These are phyloP conservation scores for Datisca glomerata DNA, from an alignment of 306 rosid genomes.

Conservation along the genomic window DNA sequence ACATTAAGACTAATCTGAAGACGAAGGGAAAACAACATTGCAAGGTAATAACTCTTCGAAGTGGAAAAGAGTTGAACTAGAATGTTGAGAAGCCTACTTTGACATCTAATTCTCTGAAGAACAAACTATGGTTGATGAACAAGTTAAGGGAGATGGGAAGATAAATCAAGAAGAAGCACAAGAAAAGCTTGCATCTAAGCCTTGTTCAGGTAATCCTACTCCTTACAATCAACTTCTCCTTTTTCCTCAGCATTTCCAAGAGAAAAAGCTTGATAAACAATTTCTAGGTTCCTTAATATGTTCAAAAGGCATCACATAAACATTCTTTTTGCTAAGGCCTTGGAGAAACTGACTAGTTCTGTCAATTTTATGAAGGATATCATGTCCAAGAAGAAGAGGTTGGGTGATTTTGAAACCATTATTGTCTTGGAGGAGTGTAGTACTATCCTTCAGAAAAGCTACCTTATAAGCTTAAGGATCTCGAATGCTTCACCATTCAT, in stretches of 20 bases:
- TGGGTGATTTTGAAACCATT: not conserved
- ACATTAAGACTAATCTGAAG: no score
- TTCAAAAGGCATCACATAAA: not conserved
- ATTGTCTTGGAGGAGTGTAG: not conserved
- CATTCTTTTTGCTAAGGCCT: not conserved
- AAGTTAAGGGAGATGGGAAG: not conserved
- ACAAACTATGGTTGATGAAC: not conserved
- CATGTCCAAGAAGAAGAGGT: not conserved
- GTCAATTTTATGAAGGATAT: not conserved
- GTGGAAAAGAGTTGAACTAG: no score
- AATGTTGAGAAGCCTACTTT: not conserved
- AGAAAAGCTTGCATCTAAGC: not conserved
- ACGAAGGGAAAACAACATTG: no score
- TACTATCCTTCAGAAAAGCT: not conserved
- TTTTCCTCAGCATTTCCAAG: not conserved
- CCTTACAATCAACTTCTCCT: not conserved
- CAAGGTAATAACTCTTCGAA: no score
- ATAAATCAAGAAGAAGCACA: not conserved
- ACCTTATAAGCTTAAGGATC: no score
- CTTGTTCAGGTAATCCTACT: not conserved
- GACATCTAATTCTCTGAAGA: not conserved
- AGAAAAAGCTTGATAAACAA: not conserved
- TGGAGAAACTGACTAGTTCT: not conserved
- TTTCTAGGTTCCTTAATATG: not conserved
- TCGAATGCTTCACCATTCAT: no score